A percentile compares a stretch with the other conserved stretches of the same genome.
These are phyloP conservation scores for Mesotaenium endlicherianum DNA, from an alignment of 139 green algal species.

Conservation along the genomic window DNA sequence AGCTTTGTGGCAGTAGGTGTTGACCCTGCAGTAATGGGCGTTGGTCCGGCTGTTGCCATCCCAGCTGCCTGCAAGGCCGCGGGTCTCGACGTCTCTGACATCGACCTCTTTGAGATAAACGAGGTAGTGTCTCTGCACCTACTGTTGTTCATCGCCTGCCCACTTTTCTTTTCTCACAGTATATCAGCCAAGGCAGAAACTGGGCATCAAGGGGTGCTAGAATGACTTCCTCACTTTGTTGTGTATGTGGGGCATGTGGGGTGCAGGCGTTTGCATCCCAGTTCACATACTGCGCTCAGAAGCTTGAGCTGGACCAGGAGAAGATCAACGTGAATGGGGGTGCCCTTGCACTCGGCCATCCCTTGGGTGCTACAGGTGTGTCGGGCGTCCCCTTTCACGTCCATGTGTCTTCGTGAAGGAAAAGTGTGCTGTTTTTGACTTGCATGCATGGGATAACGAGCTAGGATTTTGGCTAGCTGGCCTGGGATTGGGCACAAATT, in stretches of 20 bases:
- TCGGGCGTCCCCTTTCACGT: too few species aligned
- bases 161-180: neutral
- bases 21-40: conserved; percentile 93
- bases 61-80: conserved; percentile 76
- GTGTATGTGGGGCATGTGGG: too few species aligned
- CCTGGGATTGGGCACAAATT: too few species aligned
- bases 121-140: conserved; percentile 66
- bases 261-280: conserved; percentile 61
- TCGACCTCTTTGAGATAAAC: conserved; percentile 98
- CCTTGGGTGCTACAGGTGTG: conserved; percentile 70
- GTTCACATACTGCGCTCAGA: conserved; percentile 81
- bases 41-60: conserved; percentile 94
- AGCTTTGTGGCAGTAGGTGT: conserved; percentile 86
- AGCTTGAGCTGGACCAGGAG: conserved; percentile 80
- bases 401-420: too few species aligned
- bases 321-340: conserved; percentile 97
- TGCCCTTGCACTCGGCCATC: conserved; percentile 95
- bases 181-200: neutral
- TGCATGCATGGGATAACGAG: too few species aligned
- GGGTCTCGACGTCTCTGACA: conserved; percentile 76
- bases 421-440: too few species aligned
- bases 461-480: too few species aligned
- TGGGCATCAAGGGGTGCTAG: neutral
- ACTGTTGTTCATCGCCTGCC: neutral
- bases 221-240: neutral